phyloP scores from a whole-genome alignment of 176 grass and related monocot genomes.

The Triticum aestivum region DNA sequence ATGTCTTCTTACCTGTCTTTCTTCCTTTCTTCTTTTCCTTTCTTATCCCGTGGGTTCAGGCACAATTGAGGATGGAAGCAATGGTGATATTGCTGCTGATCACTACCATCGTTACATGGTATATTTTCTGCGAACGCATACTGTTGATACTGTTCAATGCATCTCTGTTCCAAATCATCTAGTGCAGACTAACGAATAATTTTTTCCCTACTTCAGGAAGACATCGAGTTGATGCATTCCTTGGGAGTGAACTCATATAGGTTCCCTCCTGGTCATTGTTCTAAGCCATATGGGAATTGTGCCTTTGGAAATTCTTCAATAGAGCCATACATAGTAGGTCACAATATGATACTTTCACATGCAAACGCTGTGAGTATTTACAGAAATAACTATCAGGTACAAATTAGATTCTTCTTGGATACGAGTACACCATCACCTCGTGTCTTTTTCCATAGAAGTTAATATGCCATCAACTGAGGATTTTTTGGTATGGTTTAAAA shows the following conservation, averaged over 20 bases:
- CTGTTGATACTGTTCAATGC: background rate
- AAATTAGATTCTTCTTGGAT: background rate
- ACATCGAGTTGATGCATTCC: conserved; percentile 51
- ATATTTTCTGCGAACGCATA: background rate
- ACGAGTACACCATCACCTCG: background rate
- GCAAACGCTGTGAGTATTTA: conserved; percentile 58
- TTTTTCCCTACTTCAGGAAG: conserved; percentile 39
- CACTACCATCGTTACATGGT: conserved; percentile 73
- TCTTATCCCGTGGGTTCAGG: conserved; percentile 6
- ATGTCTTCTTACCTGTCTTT: background rate
- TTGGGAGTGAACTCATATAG: conserved; percentile 68
- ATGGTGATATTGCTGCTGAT: conserved; percentile 61
- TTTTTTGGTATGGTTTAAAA: background rate
- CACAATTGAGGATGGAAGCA: conserved; percentile 48
- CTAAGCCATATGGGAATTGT: conserved; percentile 56
- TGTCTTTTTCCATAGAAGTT: background rate
- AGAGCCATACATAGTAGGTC: conserved; percentile 69
- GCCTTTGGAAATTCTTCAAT: conserved; percentile 53
- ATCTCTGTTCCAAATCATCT: background rate
- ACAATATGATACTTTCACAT: conserved; percentile 78
- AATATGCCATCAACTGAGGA: background rate
- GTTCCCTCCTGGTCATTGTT: conserved; percentile 50
- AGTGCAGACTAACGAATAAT: background rate
- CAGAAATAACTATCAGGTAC: conserved; percentile 40
- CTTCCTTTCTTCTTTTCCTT: background rate